Evolutionary conservation across 192 early-diverging fungal genomes (phyloP).

Genomic region (Podila verticillata): DNA sequence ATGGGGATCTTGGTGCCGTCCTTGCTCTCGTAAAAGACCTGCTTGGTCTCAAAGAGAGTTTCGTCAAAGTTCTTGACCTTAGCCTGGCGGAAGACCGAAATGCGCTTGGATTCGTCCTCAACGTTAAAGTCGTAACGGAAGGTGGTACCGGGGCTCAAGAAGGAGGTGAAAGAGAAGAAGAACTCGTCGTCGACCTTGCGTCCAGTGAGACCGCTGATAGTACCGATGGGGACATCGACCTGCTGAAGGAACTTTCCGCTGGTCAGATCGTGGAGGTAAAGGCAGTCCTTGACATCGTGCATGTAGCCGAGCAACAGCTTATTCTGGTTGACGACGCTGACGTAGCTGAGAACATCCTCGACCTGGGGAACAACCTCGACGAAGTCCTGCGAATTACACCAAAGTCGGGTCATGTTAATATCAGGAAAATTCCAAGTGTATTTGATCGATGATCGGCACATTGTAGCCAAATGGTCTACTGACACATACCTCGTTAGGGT

Average conservation of each 20-base stretch:
- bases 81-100: conserved; percentile 55
- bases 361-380: conserved; percentile 67
- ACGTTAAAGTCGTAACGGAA: conserved; percentile 64
- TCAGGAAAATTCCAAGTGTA: not conserved
- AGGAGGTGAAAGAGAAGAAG: conserved; percentile 67
- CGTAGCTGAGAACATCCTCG: conserved; percentile 56
- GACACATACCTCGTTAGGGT: conserved; percentile 56
- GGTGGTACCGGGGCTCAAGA: conserved; percentile 67
- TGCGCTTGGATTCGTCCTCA: conserved; percentile 17
- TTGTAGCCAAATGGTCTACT: not conserved
- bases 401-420: not conserved
- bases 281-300: conserved; percentile 68
- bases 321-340: conserved; percentile 58
- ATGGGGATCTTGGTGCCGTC: conserved; percentile 75
- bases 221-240: conserved; percentile 62
- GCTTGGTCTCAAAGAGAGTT: conserved; percentile 63
- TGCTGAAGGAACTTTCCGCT: conserved; percentile 53
- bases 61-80: conserved; percentile 62
- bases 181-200: conserved; percentile 57
- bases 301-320: conserved; percentile 69
- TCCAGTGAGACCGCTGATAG: conserved; percentile 47
- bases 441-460: too few relatives aligned
- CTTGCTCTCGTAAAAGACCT: conserved; percentile 73
- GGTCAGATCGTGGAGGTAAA: conserved; percentile 55
- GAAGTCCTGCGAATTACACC: conserved; percentile 53